phyloP scores from a whole-genome alignment of 2,329 filamentous ascomycete species.

The Apiospora hydei region DNA sequence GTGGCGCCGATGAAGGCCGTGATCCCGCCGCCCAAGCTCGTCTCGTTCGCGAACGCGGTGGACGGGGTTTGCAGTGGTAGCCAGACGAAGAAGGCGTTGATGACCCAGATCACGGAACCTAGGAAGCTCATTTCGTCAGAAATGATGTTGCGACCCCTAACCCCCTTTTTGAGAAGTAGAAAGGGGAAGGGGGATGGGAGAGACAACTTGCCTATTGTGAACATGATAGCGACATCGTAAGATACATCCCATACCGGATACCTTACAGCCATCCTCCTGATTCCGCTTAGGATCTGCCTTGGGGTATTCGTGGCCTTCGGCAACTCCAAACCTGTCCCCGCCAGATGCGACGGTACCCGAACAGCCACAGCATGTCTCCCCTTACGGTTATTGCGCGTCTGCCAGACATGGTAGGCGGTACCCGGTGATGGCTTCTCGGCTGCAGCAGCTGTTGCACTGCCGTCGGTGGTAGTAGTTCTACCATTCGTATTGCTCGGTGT shows the following conservation, averaged over 20 bases:
- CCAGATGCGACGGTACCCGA: constrained; percentile 32
- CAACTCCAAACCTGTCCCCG: background rate
- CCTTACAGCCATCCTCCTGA: constrained; percentile 46
- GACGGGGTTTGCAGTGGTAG: constrained; percentile 62
- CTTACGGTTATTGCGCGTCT: constrained; percentile 52
- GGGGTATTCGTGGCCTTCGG: constrained; percentile 36
- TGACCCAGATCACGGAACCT: constrained; percentile 58
- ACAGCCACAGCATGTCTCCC: constrained; percentile 47
- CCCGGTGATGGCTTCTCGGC: constrained; percentile 14
- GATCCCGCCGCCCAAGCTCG: constrained; percentile 61
- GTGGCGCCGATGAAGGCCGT: constrained; percentile 67
- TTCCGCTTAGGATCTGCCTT: constrained; percentile 36
- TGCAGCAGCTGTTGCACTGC: background rate
- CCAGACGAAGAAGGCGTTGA: constrained; percentile 71
- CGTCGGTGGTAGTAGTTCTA: background rate
- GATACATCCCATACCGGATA: constrained; percentile 53
- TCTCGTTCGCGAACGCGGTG: constrained; percentile 53
- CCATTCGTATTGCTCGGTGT: background rate
- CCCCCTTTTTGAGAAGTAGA: background rate
- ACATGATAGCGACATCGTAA: constrained; percentile 49
- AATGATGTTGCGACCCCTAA: no score
- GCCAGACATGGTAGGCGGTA: constrained; percentile 47
- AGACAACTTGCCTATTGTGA: constrained; percentile 44
- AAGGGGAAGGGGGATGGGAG: background rate
- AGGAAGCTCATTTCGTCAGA: background rate